phyloP scores from a whole-genome alignment of 768 basidiomycete genomes.

The Inosperma sp. region DNA sequence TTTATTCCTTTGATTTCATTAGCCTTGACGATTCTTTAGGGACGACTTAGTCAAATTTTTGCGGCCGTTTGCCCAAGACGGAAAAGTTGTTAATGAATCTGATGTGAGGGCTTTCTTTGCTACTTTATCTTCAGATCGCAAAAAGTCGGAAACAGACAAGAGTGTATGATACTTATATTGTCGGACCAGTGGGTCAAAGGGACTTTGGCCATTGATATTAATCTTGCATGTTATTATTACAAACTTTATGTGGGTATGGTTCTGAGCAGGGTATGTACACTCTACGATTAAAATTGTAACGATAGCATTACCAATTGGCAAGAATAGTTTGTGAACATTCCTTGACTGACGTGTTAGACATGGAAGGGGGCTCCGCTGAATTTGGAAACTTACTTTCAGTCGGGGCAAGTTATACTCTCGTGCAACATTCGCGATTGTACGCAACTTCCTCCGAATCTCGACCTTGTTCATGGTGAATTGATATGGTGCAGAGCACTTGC shows the following conservation, averaged over 20 bases:
- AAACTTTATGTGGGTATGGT: too few species aligned
- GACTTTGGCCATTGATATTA: too few species aligned
- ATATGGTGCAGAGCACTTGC: slow-evolving; percentile 85
- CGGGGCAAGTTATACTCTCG: slow-evolving; percentile 64
- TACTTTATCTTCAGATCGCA: slow-evolving; percentile 23
- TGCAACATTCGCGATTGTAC: slow-evolving; percentile 81
- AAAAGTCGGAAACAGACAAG: background rate
- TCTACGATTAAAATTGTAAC: too few species aligned
- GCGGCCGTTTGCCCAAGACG: slow-evolving; percentile 74
- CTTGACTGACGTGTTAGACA: background rate
- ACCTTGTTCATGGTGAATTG: slow-evolving; percentile 65
- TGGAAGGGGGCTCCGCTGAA: background rate
- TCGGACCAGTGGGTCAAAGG: too few species aligned
- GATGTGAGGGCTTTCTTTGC: slow-evolving; percentile 72
- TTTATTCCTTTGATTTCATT: background rate
- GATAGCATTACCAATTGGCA: slow-evolving; percentile 4
- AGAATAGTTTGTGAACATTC: slow-evolving; percentile 12
- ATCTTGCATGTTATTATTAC: too few species aligned
- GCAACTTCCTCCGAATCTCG: slow-evolving; percentile 66
- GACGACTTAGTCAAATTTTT: slow-evolving; percentile 69
- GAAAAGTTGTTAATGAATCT: slow-evolving; percentile 65
- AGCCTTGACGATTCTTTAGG: slow-evolving; percentile 31
- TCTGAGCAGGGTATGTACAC: slow-evolving; percentile 1
- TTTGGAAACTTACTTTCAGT: slow-evolving; percentile 50
- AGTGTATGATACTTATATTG: too few species aligned